phyloP scores from a whole-genome alignment of 78 protist species.

The Andalucia godoyi region DNA sequence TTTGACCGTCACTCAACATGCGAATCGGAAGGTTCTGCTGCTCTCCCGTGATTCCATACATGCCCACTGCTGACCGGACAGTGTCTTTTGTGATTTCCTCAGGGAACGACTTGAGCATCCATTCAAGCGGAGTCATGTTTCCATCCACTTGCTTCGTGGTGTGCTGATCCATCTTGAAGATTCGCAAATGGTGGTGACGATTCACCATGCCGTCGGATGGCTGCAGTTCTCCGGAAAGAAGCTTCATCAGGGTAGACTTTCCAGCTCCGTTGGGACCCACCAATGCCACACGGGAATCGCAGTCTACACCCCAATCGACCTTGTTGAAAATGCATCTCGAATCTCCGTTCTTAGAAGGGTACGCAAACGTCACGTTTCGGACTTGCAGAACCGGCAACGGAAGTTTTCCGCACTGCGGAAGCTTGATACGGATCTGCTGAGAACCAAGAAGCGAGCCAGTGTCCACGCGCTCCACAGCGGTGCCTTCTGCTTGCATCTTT shows the following conservation, averaged over 20 bases:
- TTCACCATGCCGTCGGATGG: slow-evolving; percentile 61
- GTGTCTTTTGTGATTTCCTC: too few species aligned
- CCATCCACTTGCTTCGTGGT: slow-evolving; percentile 68
- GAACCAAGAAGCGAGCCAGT: too few species aligned
- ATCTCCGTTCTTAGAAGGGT: slow-evolving; percentile 59
- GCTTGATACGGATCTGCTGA: slow-evolving; percentile 37
- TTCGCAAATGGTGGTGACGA: slow-evolving; percentile 54
- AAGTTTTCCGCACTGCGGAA: slow-evolving; percentile 61
- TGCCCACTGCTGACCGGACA: too few species aligned
- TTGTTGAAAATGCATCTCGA: slow-evolving; percentile 59
- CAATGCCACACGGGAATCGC: slow-evolving; percentile 61
- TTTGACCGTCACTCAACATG: slow-evolving; percentile 29
- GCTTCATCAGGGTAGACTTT: slow-evolving; percentile 75
- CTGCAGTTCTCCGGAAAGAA: slow-evolving; percentile 68
- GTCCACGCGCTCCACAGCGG: slow-evolving; percentile 42
- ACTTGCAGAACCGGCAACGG: slow-evolving; percentile 77
- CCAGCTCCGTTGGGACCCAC: slow-evolving; percentile 96
- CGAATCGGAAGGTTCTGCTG: background rate
- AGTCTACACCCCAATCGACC: slow-evolving; percentile 62
- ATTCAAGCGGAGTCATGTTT: slow-evolving; percentile 48
- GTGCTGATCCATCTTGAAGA: slow-evolving; percentile 80
- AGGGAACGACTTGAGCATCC: too few species aligned
- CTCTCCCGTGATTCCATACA: slow-evolving; percentile 4
- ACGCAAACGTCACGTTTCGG: slow-evolving; percentile 63
- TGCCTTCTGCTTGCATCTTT: slow-evolving; percentile 80